Percentiles rank a stretch among this genome's conserved stretches.
These are phyloP conservation scores for Neofusicoccum laricinum DNA, from an alignment of 2,329 filamentous ascomycete species.

Conservation along the genomic window DNA sequence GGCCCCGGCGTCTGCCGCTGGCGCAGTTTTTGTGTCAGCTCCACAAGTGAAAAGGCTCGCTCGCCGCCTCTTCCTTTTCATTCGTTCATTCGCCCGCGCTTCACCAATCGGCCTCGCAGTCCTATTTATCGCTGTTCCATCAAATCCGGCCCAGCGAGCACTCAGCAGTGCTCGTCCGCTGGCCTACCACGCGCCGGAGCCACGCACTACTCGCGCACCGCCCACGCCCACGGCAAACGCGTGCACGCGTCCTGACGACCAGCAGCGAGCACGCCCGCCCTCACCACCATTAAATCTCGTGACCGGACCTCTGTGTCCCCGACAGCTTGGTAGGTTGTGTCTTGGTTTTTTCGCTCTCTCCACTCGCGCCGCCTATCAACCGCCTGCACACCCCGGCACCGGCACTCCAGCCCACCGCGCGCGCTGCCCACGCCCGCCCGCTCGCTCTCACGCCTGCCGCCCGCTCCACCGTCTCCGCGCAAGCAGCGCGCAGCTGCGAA, in stretches of 20 bases:
- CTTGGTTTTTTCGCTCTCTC: constrained; percentile 17
- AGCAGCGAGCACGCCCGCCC: background rate
- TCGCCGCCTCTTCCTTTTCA: constrained; percentile 9
- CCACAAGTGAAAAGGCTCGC: constrained; percentile 6
- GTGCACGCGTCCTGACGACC: background rate
- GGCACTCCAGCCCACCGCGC: background rate
- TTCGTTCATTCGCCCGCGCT: constrained; percentile 9
- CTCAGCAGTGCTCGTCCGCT: constrained; percentile 1
- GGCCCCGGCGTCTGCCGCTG: background rate
- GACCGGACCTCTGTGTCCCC: constrained; percentile 33
- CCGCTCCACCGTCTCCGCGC: no score
- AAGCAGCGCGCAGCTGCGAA: background rate
- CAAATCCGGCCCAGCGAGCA: background rate
- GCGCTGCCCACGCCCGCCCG: no score
- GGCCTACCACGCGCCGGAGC: constrained; percentile 5
- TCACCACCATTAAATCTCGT: constrained; percentile 29
- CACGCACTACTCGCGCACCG: background rate
- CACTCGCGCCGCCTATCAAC: constrained; percentile 16
- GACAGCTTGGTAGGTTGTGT: constrained; percentile 32
- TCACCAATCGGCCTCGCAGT: constrained; percentile 5
- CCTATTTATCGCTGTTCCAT: constrained; percentile 4
- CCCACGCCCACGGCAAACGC: background rate
- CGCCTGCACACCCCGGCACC: background rate
- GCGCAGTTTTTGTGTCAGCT: constrained; percentile 6
- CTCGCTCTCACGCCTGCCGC: no score